Evolutionary conservation across 768 basidiomycete species (phyloP).

Genomic region (Russula dissimulans): DNA sequence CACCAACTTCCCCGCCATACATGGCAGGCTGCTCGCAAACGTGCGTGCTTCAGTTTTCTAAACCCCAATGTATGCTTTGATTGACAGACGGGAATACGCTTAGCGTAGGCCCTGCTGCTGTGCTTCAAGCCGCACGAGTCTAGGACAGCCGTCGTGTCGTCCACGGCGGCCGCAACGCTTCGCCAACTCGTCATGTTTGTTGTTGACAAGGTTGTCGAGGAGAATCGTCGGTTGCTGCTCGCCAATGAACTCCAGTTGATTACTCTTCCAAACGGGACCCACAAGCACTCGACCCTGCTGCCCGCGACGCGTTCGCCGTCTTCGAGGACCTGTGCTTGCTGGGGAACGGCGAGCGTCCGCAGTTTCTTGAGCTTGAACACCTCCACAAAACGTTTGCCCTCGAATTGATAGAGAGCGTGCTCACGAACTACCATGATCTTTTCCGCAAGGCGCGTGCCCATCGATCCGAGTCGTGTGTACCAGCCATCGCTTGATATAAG

Average conservation of each 20-base stretch:
- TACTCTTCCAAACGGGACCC: conserved; percentile 58
- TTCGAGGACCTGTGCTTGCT: conserved; percentile 91
- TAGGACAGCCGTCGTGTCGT: conserved; percentile 91
- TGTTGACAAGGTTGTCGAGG: conserved; percentile 85
- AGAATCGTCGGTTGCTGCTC: conserved; percentile 44
- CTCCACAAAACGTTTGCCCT: conserved; percentile 91
- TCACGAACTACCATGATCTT: conserved; percentile 83
- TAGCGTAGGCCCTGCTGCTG: conserved; percentile 66
- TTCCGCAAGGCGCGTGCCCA: conserved; percentile 58
- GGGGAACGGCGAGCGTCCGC: conserved; percentile 51
- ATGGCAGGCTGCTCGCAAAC: conserved; percentile 71
- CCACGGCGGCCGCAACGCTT: conserved; percentile 92
- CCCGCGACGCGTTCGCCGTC: conserved; percentile 76
- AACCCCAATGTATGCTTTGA: background rate
- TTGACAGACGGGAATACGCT: background rate
- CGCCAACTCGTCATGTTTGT: conserved; percentile 97
- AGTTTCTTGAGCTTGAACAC: conserved; percentile 69
- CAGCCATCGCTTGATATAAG: background rate
- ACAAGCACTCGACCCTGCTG: conserved; percentile 59
- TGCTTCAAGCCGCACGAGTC: conserved; percentile 96
- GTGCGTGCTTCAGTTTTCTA: conserved; percentile 37
- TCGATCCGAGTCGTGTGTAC: background rate
- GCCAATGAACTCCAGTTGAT: conserved; percentile 32
- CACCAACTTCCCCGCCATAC: conserved; percentile 76
- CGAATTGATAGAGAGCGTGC: conserved; percentile 94